Base-by-base conservation (phyloP, 768 basidiomycete species). In the Sporobolomyces roseus region DNA sequence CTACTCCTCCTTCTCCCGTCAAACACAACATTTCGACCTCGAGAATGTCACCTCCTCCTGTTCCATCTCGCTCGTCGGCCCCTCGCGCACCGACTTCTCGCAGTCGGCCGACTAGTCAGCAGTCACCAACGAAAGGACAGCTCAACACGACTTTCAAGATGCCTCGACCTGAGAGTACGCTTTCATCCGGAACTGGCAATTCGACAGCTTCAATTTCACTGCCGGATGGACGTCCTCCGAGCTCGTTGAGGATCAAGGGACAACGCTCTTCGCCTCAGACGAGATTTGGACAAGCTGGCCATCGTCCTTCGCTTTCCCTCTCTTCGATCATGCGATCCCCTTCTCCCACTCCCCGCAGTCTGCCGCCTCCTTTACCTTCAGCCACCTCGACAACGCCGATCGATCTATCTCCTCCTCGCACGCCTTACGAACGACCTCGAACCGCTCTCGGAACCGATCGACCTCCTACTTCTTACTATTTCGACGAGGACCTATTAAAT, bases 241-340 rank as follows among this genome's bases (percentile, higher is more conserved):
- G 17, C 2, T 41, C 63, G 14, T 29, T 32, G 9, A 13, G 25
- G 49, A 17, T 19, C 38, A 55, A 36, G 35, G 35, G 30, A 23
- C 51, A 14, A n/a, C n/a, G n/a, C 13, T 52, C 49, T 25, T 16
- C 41, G n/a, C 38, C 29, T 45, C 41, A 23, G 16, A n/a, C 52
- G 21, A 5, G 41, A 29, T 30, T 51, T 25, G 29, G 30, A 12
- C 41, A 30, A 21, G 21, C 41, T 4, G 61, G 59, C 0, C 70
- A 72, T n/a, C 62, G 70, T 0, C 70, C 70, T 4, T 65, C 63
- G 21, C 46, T 61, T 29, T 72, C 70, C 4, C 70, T 72, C 19
- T 67, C 65, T 9, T 72, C 70, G 17, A 51, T 65, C 58, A 55
- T 65, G 62, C 45, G 53, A 19, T 33, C 41, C 9, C 2, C 16